Percentiles rank a stretch among this genome's conserved stretches.
Conservation (phyloP, 441 rosid species). For the Gossypium trilobum region DNA sequence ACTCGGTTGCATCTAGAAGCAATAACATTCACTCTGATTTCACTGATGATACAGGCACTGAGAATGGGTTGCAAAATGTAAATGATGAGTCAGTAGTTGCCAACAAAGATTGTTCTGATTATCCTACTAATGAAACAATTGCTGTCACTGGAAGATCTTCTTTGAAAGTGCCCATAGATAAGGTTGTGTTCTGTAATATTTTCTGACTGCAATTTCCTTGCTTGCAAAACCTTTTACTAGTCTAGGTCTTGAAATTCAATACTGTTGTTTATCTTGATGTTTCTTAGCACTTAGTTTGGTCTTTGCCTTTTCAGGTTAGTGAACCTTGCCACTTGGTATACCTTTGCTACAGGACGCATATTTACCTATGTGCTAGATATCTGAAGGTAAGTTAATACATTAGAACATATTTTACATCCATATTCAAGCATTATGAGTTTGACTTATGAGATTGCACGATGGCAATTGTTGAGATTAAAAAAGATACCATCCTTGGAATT, state of each 20-base stretch:
- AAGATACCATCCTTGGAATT: neutral
- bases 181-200: slow-evolving; percentile 31
- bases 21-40: neutral
- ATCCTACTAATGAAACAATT: slow-evolving; percentile 15
- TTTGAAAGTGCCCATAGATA: slow-evolving; percentile 29
- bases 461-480: neutral
- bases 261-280: neutral
- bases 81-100: slow-evolving; percentile 16
- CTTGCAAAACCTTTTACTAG: neutral
- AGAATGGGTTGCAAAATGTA: slow-evolving; percentile 26
- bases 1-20: slow-evolving; percentile 4
- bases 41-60: slow-evolving; percentile 28
- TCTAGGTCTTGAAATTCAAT: slow-evolving; percentile 9
- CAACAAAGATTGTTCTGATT: slow-evolving; percentile 14
- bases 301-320: slow-evolving; percentile 35
- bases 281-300: slow-evolving; percentile 6
- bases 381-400: slow-evolving; percentile 48
- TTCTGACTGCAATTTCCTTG: neutral
- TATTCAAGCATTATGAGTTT: neutral
- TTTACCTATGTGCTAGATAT: slow-evolving; percentile 85
- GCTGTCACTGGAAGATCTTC: slow-evolving; percentile 15
- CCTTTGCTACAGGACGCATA: slow-evolving; percentile 52
- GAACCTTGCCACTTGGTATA: slow-evolving; percentile 60
- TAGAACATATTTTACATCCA: neutral
- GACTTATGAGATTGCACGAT: neutral